Conservation (phyloP, 2,329 filamentous ascomycete genomes). For the Aspergillus ruber region DNA sequence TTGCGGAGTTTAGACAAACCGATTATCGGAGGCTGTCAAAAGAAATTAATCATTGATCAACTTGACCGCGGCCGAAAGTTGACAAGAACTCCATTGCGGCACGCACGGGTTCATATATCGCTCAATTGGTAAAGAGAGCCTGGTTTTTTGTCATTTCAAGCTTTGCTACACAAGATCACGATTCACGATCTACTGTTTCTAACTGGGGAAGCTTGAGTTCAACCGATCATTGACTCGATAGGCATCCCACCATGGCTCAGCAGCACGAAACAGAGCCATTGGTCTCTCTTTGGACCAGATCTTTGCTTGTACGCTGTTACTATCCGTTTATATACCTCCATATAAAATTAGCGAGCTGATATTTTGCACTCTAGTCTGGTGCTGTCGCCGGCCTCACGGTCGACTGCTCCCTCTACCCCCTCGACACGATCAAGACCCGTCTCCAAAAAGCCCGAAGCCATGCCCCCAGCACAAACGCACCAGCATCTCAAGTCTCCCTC, state of each 20-base stretch:
- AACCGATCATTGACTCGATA: background rate
- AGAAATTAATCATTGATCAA: background rate
- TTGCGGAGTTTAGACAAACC: constrained; percentile 15
- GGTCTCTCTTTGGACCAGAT: constrained; percentile 40
- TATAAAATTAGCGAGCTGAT: constrained; percentile 4
- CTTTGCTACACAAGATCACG: too few relatives aligned
- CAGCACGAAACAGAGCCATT: constrained; percentile 26
- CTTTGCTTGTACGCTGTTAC: constrained; percentile 27
- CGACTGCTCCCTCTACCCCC: constrained; percentile 91
- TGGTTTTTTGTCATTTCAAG: too few relatives aligned
- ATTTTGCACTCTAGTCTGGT: constrained; percentile 56
- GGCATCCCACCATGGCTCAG: constrained; percentile 18
- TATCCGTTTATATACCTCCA: background rate
- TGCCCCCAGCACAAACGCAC: constrained; percentile 50
- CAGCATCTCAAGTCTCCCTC: constrained; percentile 57
- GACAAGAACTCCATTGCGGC: background rate
- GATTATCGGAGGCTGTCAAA: constrained; percentile 12
- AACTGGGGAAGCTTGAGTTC: too few relatives aligned
- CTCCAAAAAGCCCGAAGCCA: constrained; percentile 63
- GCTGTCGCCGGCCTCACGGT: constrained; percentile 90
- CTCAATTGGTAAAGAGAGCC: too few relatives aligned
- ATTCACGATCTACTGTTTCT: too few relatives aligned
- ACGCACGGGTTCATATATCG: too few relatives aligned
- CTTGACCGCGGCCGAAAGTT: background rate
- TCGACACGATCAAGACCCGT: constrained; percentile 97